Base-by-base conservation (phyloP, 1,284 basidiomycete genomes). In the Rhodotorula sp. region DNA sequence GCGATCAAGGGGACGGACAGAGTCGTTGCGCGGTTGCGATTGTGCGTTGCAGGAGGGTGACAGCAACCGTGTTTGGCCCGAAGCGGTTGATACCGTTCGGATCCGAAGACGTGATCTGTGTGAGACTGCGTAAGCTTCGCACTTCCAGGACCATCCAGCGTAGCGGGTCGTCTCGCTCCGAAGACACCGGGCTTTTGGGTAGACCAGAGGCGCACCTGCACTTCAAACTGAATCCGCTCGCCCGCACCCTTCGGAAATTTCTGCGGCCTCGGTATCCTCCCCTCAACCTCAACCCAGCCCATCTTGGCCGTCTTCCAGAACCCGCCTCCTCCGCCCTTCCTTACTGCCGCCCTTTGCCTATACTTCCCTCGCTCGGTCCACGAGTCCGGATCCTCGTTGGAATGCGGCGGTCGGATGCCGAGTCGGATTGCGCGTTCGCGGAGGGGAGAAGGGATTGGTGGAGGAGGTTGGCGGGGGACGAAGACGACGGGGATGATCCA, bases 401-500 rank as follows among this genome's bases (percentile, higher is more conserved):
- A 54, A 9, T 48, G 44, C 0, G 74, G 67, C 1, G 59, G 19
- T 0, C 49, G 54, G 24, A 30, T 30, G 0, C 53, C 58, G 8
- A 59, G 19, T 5, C 36, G 19, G 22, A 67, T 53, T 3, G 69
- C 67, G 29, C 62, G 36, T 32, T 49, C 59, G 6, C 74, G 57
- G 7, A 54, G 8, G 2, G 59, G 62, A 9, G 62, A 67, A 27
- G 67, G 60, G 15, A 53, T 22, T 4, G 70, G 64, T 8, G 62
- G 55, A 20, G 29, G n/a, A 9, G 24, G n/a, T 19, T 72, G 72
- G 2, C 70, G 46, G 11, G 74, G 74, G 36, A 68, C 65, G 47
- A 64, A 75, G 15, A 75, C 66, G 47, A 75, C 22, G 1, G 74
- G 74, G 27, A 74, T 57, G 67, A 72, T 61, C 48, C 68, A 65